Base-by-base conservation (phyloP, 2,329 filamentous ascomycete genomes). In the Botrytis tulipae region DNA sequence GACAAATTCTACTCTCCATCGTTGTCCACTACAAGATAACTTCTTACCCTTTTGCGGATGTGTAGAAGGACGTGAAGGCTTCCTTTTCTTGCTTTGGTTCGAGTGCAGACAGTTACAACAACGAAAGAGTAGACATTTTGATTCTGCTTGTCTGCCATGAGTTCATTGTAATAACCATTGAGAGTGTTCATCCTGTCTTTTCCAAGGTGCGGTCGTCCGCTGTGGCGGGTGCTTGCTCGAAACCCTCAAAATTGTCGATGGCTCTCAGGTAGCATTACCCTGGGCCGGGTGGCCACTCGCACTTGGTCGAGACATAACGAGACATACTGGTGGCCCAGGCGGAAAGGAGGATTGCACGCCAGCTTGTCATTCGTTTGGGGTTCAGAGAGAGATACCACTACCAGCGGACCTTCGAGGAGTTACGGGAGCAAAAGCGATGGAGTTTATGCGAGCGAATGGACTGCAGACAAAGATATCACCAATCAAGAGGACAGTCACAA, bases 111-210 rank as follows among this genome's bases (percentile, higher is more conserved):
- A 22, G 60, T 63, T 59, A n/a, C 32, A 40, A 48, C 7, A 44
- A 29, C 65, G 51, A 8, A 61, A 73, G 54, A 46, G 44, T 76
- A 75, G 46, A 72, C 74, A 71, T 72, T 35, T 61, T 60, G 48
- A 57, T 76, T 71, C 77, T 79, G 80, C 80, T 80, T 78, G 77
- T 78, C 70, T 81, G 77, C 76, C 77, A 81, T 81, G 80, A 81
- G 74, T 77, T 75, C 74, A 75, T 62, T 76, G 74, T 75, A 73
- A 76, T 78, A 77, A 77, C 73, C 73, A 70, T 72, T 74, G 74
- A 79, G 81, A 82, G 80, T 79, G 76, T 81, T 80, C 83, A 85
- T 82, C 80, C 83, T 84, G 83, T 84, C 82, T 84, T 80, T 82
- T 80, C 77, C 80, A 80, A 78, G 75, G 76, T 79, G 80, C 79